Evolutionary conservation across 345 rosid species (phyloP).

Genomic region (sweet orange (Citrus sinensis)): DVS_A1.0 CM039166.1:4071001-4071500

Average conservation of each 20-base stretch:
- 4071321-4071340: slow-evolving; percentile 6
- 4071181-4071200: slow-evolving; percentile 6
- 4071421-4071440: too few relatives aligned
- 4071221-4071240: background rate
- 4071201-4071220: slow-evolving; percentile 4
- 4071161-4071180: slow-evolving; percentile 13
- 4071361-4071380: background rate
- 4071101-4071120: slow-evolving; percentile 70
- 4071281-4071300: background rate
- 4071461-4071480: too few relatives aligned
- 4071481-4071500: too few relatives aligned
- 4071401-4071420: too few relatives aligned
- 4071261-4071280: too few relatives aligned
- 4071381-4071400: too few relatives aligned
- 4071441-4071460: too few relatives aligned
- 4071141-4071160: slow-evolving; percentile 2
- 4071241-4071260: background rate
- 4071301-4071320: background rate
- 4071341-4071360: background rate
- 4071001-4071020: slow-evolving; percentile 83
- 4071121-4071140: slow-evolving; percentile 74
- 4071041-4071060: slow-evolving; percentile 79
- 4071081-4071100: slow-evolving; percentile 75
- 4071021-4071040: slow-evolving; percentile 88
- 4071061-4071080: slow-evolving; percentile 78